These are phyloP conservation scores for Coemansia biformis DNA, from an alignment of 192 early-diverging fungal genomes.

Conservation along the genomic window DNA sequence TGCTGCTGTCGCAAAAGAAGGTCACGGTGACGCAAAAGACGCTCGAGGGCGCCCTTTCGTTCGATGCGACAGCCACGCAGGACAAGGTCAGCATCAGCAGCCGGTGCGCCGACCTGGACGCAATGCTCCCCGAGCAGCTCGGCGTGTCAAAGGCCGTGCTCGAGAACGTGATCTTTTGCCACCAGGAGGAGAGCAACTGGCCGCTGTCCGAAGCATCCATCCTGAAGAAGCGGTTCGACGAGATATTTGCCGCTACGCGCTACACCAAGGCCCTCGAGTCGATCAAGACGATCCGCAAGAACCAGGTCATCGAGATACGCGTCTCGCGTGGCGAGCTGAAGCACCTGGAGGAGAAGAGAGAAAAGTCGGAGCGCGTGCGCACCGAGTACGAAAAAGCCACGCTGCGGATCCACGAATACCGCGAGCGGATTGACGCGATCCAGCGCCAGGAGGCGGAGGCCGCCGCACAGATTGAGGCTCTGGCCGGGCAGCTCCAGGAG, in stretches of 20 bases:
- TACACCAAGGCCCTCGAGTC: constrained; percentile 87
- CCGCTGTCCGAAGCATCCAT: constrained; percentile 80
- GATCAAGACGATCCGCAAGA: constrained; percentile 74
- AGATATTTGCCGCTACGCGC: constrained; percentile 89
- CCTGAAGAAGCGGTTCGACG: constrained; percentile 97
- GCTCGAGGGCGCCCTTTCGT: constrained; percentile 68
- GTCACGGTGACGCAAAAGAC: constrained; percentile 60
- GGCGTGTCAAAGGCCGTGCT: constrained; percentile 89
- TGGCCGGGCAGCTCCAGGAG: constrained; percentile 47
- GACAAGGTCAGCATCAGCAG: constrained; percentile 70
- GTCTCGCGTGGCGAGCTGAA: constrained; percentile 60
- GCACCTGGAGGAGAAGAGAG: constrained; percentile 62
- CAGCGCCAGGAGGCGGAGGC: constrained; percentile 36
- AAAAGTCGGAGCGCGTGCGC: constrained; percentile 63
- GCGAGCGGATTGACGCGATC: constrained; percentile 36
- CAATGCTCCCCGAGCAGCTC: constrained; percentile 74
- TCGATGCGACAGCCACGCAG: constrained; percentile 52
- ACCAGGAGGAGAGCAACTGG: constrained; percentile 98
- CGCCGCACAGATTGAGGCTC: constrained; percentile 46
- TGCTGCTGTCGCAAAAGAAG: constrained; percentile 70
- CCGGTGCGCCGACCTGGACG: constrained; percentile 81
- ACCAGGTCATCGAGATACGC: constrained; percentile 58
- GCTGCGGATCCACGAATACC: constrained; percentile 47
- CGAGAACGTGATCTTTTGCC: constrained; percentile 98
- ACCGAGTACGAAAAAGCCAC: constrained; percentile 32